phyloP scores from a whole-genome alignment of 495 filamentous ascomycete genomes.

The Neurospora intermedia region DNA sequence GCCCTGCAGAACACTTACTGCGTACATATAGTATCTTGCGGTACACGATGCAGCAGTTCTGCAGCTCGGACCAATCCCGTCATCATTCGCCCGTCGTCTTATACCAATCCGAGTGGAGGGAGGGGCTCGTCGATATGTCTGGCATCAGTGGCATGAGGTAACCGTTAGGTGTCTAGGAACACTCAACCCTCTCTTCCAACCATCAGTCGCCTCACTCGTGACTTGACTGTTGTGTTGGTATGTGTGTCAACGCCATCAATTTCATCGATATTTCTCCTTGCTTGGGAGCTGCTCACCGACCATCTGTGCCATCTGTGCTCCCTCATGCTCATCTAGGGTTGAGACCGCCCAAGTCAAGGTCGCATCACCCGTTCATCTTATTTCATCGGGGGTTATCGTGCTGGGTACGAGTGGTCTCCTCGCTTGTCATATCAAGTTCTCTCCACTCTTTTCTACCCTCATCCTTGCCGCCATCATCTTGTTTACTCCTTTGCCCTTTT shows the following conservation, averaged over 20 bases:
- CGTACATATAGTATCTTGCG: not conserved
- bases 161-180: not conserved
- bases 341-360: not conserved
- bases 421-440: not conserved
- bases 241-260: not conserved
- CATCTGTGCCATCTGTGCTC: not conserved
- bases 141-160: not conserved
- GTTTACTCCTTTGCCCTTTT: not conserved
- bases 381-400: not conserved
- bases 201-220: not conserved
- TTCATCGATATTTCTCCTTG: not conserved
- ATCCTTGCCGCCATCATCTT: not conserved
- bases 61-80: not conserved
- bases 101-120: not conserved
- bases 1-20: not conserved
- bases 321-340: not conserved
- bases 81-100: not conserved
- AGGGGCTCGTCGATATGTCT: not conserved
- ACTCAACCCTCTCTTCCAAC: not conserved
- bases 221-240: not conserved
- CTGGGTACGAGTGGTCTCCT: not conserved
- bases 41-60: not conserved
- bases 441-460: not conserved
- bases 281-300: not conserved
- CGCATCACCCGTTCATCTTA: not conserved